Evolutionary conservation across 2,329 filamentous ascomycete species (phyloP), one percentile per base, ranked within the genome.

Genomic region (Endoconidiophora laricicola): DNA sequence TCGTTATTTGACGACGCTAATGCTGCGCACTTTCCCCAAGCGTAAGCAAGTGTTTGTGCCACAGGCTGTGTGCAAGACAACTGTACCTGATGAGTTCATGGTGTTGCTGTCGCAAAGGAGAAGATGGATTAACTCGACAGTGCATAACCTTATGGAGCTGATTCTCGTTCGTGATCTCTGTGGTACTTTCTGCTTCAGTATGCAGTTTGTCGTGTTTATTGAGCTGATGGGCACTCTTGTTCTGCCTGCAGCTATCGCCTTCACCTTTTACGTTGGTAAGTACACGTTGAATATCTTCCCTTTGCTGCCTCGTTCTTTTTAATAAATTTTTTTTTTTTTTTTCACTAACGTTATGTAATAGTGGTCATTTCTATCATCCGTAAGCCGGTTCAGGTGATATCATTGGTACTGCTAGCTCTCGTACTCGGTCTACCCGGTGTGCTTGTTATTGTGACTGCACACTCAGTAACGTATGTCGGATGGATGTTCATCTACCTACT

Each of bases 181-280:
- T 62, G 91, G 91, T 57, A 98, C 91, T 2, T 98, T 98, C 70
- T 98, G 93, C 72, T 98, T 98, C 72, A 94, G 86, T 65, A 98
- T 98, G 91, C 91, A 98, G 67, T 98, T 98, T 62, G 82, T 98
- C 56, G 83, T 98, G 55, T 94, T 88, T 63, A 84, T 98, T 60
- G 91, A 98, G 67, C 73, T 98, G 50, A 76, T 96, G 50, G 91
- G 91, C 59, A 98, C 93, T 1, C 72, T 98, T 49, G 91, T 98
- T 9, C 73, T 98, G 20, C 91, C 91, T 2, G 93, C 91, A 44
- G 93, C 93, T 57, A 96, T 98, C 62, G 82, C 85, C 3, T 98
- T 98, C 64, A 98, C 91, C 18, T 79, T 96, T 62, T 98, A 98
- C 66, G 81, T 98, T 60, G 79, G 83, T 88, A 78, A 76, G 83